A percentile compares a stretch with the other conserved stretches of the same genome.
Conservation (phyloP, 2,329 filamentous ascomycete genomes). For the Neonectria neomacrospora region DNA sequence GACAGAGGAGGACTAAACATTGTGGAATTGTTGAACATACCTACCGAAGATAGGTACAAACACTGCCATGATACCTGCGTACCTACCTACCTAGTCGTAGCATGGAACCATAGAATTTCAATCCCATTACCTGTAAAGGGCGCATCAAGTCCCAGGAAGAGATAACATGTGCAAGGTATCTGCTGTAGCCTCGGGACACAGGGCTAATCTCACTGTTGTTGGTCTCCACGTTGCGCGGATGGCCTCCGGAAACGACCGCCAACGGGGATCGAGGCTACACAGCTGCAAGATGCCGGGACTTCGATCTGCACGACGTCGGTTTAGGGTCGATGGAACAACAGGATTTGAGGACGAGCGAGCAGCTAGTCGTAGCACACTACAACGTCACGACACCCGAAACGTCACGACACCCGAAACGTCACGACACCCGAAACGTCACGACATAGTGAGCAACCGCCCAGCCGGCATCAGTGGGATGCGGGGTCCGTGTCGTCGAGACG, state of each 20-base stretch:
- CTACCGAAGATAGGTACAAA: background rate
- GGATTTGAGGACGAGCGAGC: background rate
- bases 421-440: background rate
- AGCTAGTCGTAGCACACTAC: background rate
- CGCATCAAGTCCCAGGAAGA: background rate
- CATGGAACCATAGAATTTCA: background rate
- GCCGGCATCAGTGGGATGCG: constrained; percentile 6
- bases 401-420: constrained; percentile 1
- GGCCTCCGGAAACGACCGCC: constrained; percentile 3
- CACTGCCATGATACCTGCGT: background rate
- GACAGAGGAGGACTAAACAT: background rate
- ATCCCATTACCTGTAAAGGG: background rate
- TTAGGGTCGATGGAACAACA: constrained; percentile 10
- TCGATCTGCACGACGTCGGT: constrained; percentile 34
- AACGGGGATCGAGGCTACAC: constrained; percentile 25
- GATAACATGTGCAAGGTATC: background rate
- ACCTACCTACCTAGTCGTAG: background rate
- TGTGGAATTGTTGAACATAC: background rate
- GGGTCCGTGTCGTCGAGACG: constrained; percentile 9
- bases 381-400: background rate
- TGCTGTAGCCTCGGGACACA: constrained; percentile 4
- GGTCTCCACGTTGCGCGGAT: constrained; percentile 14
- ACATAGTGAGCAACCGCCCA: background rate
- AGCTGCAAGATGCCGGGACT: constrained; percentile 33
- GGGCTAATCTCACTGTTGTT: constrained; percentile 4